Evolutionary conservation across 345 rosid genomes (phyloP), one percentile per base, ranked within the genome.

Genomic region (Arabis alpina): DNA sequence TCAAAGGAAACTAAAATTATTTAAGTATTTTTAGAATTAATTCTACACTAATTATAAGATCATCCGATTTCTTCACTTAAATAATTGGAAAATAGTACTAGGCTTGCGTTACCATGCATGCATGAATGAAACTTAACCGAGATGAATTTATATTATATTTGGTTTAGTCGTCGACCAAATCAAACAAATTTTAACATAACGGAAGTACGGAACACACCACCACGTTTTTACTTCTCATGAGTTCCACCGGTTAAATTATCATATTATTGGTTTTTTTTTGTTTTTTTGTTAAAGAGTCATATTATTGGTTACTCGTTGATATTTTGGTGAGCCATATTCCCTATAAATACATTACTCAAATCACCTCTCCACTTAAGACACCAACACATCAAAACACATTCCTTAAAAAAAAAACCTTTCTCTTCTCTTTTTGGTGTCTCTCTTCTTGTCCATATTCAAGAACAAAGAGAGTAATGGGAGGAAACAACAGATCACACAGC

Each of bases 331-430:
- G 32, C 40, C 77, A 58, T 25, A 67, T 54, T 61, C 78, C 45
- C 10, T 75, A 75, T 75, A 75, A 75, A 75, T 75, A 75, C 68
- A 53, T 19, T 43, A 34, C n/a, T 11, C 51, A 60, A 44, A 67
- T 27, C 56, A 60, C 25, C 40, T 43, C 73, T 52, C 56, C 10
- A 52, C 68, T 40, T 34, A 65, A 66, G 47, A 14, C 72, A 52
- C 54, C 19, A 66, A 66, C 55, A 60, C 55, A 73, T 66, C 60
- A 54, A 53, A 43, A 60, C 62, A 66, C 60, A 62, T 10, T 59
- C 50, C 11, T 10, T 3, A 15, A 10, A 19, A 49, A 59, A 51
- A 50, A 59, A 66, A 50, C 7, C 54, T 51, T 41, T 58, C 9
- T 66, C 42, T 23, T 40, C 23, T 32, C 73, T 67, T 34, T 58